phyloP scores from a whole-genome alignment of 2,329 filamentous ascomycete species.

The Xylariaceae sp. region DNA sequence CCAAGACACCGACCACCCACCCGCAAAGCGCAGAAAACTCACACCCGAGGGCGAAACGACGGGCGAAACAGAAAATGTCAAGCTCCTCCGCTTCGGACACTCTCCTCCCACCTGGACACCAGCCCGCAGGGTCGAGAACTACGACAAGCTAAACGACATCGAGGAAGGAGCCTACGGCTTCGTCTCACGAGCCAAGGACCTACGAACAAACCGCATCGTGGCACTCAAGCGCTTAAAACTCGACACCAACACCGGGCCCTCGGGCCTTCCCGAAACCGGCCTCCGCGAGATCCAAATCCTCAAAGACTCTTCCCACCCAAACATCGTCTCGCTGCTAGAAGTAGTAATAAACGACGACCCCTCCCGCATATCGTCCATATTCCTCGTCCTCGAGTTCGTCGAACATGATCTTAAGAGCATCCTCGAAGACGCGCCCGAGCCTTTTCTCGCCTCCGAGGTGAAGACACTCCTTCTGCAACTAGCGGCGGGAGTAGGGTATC shows the following conservation, averaged over 20 bases:
- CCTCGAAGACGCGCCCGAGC: constrained; percentile 90
- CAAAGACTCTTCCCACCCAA: constrained; percentile 73
- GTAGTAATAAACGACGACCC: constrained; percentile 69
- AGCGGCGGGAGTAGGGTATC: constrained; percentile 73
- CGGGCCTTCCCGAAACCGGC: constrained; percentile 85
- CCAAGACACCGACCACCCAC: constrained; percentile 37
- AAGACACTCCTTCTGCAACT: constrained; percentile 89
- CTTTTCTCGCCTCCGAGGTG: constrained; percentile 87
- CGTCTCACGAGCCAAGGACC: constrained; percentile 80
- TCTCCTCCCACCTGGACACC: constrained; percentile 60
- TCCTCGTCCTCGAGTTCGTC: constrained; percentile 94
- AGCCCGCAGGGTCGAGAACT: constrained; percentile 79
- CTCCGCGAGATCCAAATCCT: constrained; percentile 92
- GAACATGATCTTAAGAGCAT: constrained; percentile 95
- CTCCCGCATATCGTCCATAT: constrained; percentile 60
- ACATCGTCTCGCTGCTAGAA: constrained; percentile 79
- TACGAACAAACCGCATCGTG: constrained; percentile 73
- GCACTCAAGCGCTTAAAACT: constrained; percentile 94
- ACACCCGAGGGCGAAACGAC: constrained; percentile 42
- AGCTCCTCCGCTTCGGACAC: constrained; percentile 67
- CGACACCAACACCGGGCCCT: constrained; percentile 55
- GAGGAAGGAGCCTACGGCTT: constrained; percentile 96
- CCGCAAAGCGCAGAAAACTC: constrained; percentile 62
- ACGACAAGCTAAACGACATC: constrained; percentile 91
- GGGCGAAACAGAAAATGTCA: constrained; percentile 35